phyloP scores from a whole-genome alignment of 2,329 filamentous ascomycete species.

The Penicillium paneum region DNA sequence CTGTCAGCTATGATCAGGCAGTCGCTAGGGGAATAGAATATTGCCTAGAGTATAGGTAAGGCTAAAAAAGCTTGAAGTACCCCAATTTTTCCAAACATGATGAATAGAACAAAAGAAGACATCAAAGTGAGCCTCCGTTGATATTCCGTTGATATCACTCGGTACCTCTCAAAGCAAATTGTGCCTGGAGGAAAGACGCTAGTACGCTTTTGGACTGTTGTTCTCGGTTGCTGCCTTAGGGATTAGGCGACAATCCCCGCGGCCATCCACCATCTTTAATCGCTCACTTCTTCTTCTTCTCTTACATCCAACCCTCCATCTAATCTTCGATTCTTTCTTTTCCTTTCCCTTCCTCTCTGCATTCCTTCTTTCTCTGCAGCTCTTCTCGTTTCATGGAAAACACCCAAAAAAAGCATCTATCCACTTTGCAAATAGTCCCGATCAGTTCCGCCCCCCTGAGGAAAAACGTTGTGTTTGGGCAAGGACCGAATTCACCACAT shows the following conservation, averaged over 20 bases:
- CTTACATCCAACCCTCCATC: conserved; percentile 14
- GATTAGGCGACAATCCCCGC: conserved; percentile 12
- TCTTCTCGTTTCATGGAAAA: conserved; percentile 24
- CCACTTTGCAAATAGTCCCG: conserved; percentile 22
- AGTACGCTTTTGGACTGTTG: conserved; percentile 2
- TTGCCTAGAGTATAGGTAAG: not conserved
- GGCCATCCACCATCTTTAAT: conserved; percentile 17
- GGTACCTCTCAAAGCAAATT: not conserved
- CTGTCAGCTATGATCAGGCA: not conserved
- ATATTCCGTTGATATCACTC: not conserved
- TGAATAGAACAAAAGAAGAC: not conserved
- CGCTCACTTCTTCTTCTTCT: conserved; percentile 22
- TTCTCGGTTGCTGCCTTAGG: not conserved
- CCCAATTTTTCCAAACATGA: not conserved
- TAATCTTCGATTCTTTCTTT: conserved; percentile 31
- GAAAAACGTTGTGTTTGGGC: conserved; percentile 21
- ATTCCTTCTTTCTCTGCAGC: conserved; percentile 32
- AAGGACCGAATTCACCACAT: conserved; percentile 17
- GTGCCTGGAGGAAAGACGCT: not conserved
- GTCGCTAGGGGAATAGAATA: not conserved
- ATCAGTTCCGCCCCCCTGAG: conserved; percentile 27
- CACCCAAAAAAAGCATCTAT: conserved; percentile 19
- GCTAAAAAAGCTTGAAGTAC: not conserved
- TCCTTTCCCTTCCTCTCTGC: conserved; percentile 21
- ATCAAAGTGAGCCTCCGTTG: not conserved